Conservation (phyloP, 1,284 basidiomycete genomes). For the Vanrija humicola region DNA sequence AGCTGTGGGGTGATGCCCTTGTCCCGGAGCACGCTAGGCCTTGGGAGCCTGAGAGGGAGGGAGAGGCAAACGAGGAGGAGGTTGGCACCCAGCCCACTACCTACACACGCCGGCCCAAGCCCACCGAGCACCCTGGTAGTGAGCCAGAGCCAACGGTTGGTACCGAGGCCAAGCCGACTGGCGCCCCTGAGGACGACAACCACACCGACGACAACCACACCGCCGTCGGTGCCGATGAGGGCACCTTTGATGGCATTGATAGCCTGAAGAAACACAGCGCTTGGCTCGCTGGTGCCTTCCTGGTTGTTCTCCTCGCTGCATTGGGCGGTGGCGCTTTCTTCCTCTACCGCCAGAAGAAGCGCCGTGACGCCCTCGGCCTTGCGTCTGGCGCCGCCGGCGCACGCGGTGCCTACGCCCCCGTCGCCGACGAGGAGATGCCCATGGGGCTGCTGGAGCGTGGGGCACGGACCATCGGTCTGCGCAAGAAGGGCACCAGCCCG, state of each 20-base stretch:
- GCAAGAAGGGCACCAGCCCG: constrained; percentile 32
- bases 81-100: constrained; percentile 50
- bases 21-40: constrained; percentile 65
- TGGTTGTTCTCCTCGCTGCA: constrained; percentile 65
- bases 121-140: constrained; percentile 62
- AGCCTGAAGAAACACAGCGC: constrained; percentile 68
- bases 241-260: constrained; percentile 80
- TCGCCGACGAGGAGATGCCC: constrained; percentile 65
- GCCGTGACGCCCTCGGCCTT: constrained; percentile 45
- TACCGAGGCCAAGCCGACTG: not conserved
- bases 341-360: constrained; percentile 58
- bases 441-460: constrained; percentile 61
- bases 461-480: constrained; percentile 33
- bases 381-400: constrained; percentile 39
- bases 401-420: constrained; percentile 62
- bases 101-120: constrained; percentile 67
- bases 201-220: constrained; percentile 2
- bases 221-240: constrained; percentile 58
- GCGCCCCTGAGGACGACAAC: constrained; percentile 14
- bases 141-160: too few relatives aligned
- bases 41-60: constrained; percentile 53
- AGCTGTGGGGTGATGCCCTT: constrained; percentile 85
- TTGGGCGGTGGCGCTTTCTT: constrained; percentile 59
- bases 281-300: constrained; percentile 76
- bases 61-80: constrained; percentile 47